Evolutionary conservation across 164 flowering plant species (phyloP), one percentile per base, ranked within the genome.

Genomic region (Stephania yunnanensis): DNA sequence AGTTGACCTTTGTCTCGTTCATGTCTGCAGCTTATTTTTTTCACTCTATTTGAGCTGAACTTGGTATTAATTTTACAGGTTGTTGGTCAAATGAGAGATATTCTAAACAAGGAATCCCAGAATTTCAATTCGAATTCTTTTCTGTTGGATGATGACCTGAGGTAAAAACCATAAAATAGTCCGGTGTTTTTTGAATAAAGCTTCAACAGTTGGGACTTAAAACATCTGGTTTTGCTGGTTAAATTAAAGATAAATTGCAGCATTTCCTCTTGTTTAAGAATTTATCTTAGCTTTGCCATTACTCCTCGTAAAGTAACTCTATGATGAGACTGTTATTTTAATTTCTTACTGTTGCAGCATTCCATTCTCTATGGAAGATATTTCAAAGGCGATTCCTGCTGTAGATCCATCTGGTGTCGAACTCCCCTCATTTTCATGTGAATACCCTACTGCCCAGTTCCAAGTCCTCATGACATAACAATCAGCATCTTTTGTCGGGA

Each of bases 101-200:
- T 91, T 42, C 77, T 93, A 72, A 87, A 83, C 84, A 92, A 87
- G 81, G 99, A 92, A 77, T 86, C 87, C 69, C 92, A 90, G 77
- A 89, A 92, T 80, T 77, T 93, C 36, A 84, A 89, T 52, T 88
- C 99, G 68, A 95, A 95, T 81, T 95, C 98, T 70, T 95, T 93
- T 82, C 84, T 95, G 79, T 81, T 95, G 87, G 99, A 95, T 86
- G 99, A 95, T 84, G 99, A 95, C 84, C 83, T 93, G 12, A 92
- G 97, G 99, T 93, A 86, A 70, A 70, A 36, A 36, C 42, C 42
- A 36, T 36, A 36, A 36, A 30, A 22, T 58, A 7, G 25, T 17
- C 22, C 9, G 20, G 66, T 3, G 66, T 61, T 61, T 8, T 61
- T 17, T 11, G 66, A 61, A 20, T 15, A 61, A n/a, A 61, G 66